These are phyloP conservation scores for Polysphondylium violaceum DNA, from an alignment of 78 protist genomes.

Conservation along the genomic window DNA sequence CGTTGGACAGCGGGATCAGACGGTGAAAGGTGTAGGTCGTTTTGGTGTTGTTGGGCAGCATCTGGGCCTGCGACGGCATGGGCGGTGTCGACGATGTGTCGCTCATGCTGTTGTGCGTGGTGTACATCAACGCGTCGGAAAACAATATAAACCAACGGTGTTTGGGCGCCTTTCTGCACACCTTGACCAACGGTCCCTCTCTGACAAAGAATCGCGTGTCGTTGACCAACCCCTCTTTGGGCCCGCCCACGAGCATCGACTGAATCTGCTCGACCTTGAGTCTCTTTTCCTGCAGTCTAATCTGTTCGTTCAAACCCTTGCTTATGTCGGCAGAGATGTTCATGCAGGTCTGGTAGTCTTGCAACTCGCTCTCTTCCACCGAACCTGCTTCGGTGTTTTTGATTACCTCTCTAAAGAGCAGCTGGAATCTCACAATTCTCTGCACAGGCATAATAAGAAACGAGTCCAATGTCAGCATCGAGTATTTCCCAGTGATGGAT, in stretches of 20 bases:
- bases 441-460: slow-evolving; percentile 80
- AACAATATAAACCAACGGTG: slow-evolving; percentile 70
- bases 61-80: too few relatives aligned
- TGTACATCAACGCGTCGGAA: slow-evolving; percentile 66
- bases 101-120: slow-evolving; percentile 5
- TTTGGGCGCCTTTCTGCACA: slow-evolving; percentile 73
- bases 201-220: slow-evolving; percentile 71
- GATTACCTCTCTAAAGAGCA: slow-evolving; percentile 46
- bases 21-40: slow-evolving; percentile 50
- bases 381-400: slow-evolving; percentile 39
- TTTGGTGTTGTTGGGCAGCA: slow-evolving; percentile 4
- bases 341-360: too few relatives aligned
- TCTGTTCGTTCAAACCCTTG: slow-evolving; percentile 46
- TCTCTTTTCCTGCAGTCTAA: slow-evolving; percentile 53
- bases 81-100: background rate
- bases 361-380: too few relatives aligned
- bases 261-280: slow-evolving; percentile 71
- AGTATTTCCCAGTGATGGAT: background rate
- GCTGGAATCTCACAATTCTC: slow-evolving; percentile 67
- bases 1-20: slow-evolving; percentile 21
- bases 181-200: slow-evolving; percentile 77
- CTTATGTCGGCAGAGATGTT: slow-evolving; percentile 11
- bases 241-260: slow-evolving; percentile 35
- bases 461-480: slow-evolving; percentile 21
- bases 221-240: slow-evolving; percentile 3